Conservation (phyloP, 2,329 filamentous ascomycete species). For the Fusarium graminum region DNA sequence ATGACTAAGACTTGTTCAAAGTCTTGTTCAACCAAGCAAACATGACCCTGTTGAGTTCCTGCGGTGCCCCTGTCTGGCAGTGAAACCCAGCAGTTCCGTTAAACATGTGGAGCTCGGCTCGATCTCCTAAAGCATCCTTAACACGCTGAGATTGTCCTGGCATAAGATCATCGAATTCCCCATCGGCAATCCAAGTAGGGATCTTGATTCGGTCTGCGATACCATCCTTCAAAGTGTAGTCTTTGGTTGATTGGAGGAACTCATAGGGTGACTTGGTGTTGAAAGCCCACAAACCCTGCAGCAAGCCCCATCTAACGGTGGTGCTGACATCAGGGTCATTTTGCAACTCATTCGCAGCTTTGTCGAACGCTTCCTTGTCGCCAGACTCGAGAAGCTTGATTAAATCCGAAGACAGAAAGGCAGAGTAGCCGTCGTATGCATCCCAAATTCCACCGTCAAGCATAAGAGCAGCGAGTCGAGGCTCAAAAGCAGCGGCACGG, state of each 20-base stretch:
- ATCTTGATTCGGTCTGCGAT: constrained; percentile 37
- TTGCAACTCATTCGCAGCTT: constrained; percentile 1
- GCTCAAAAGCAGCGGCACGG: constrained; percentile 34
- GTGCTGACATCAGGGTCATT: constrained; percentile 32
- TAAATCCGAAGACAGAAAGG: constrained; percentile 11
- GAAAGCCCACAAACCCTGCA: constrained; percentile 53
- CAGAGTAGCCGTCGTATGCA: constrained; percentile 27
- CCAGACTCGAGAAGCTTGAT: constrained; percentile 23
- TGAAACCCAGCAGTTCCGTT: constrained; percentile 29
- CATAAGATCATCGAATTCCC: constrained; percentile 40
- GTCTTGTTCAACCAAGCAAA: constrained; percentile 28
- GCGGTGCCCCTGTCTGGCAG: constrained; percentile 23
- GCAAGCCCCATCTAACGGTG: constrained; percentile 48
- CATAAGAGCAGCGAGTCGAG: constrained; percentile 15
- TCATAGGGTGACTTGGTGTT: constrained; percentile 49
- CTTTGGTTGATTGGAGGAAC: constrained; percentile 38
- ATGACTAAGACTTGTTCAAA: no score
- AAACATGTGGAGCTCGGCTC: constrained; percentile 17
- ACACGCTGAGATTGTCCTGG: constrained; percentile 14
- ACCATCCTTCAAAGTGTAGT: constrained; percentile 30
- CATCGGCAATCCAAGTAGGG: constrained; percentile 43
- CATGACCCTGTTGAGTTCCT: constrained; percentile 12
- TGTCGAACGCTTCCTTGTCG: constrained; percentile 35
- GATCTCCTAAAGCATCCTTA: constrained; percentile 8
- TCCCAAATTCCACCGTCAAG: constrained; percentile 30